These are phyloP conservation scores for Hymenoscyphus linearis DNA, from an alignment of 2,329 filamentous ascomycete species.

Conservation along the genomic window DNA sequence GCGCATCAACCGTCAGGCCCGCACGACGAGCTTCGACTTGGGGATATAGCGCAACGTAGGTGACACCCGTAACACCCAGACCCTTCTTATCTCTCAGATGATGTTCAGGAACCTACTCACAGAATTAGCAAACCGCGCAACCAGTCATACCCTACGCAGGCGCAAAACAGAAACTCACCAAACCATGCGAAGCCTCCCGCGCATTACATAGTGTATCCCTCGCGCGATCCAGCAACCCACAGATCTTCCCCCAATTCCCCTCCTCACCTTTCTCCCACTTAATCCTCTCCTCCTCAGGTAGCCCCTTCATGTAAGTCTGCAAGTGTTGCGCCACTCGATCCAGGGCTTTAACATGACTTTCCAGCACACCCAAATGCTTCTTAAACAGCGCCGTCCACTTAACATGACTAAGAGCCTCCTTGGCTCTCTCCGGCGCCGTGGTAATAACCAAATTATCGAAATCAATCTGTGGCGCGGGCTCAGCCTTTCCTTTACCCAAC, in stretches of 20 bases:
- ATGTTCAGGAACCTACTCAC: constrained; percentile 16
- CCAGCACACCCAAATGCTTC: constrained; percentile 25
- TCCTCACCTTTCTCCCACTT: constrained; percentile 18
- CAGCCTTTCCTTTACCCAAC: too few relatives aligned
- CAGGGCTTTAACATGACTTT: constrained; percentile 22
- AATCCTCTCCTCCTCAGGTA: constrained; percentile 7
- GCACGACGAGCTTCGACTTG: constrained; percentile 14
- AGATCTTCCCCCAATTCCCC: constrained; percentile 25
- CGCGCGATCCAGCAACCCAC: constrained; percentile 23
- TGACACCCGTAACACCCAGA: constrained; percentile 19
- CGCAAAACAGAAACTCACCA: constrained; percentile 18
- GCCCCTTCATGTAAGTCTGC: constrained; percentile 3
- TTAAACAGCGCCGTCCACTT: constrained; percentile 31
- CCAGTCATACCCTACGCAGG: neutral
- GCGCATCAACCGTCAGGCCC: neutral
- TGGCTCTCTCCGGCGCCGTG: neutral
- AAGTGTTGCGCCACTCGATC: constrained; percentile 21
- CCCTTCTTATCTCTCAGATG: constrained; percentile 20
- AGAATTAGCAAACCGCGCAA: constrained; percentile 4
- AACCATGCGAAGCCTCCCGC: constrained; percentile 16
- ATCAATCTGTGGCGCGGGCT: neutral
- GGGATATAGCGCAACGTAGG: constrained; percentile 16
- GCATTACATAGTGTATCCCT: constrained; percentile 18
- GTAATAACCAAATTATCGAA: neutral
- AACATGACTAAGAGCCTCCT: constrained; percentile 30